A percentile compares a stretch with the other conserved stretches of the same genome.
Conservation (phyloP, 1,284 basidiomycete species). For the Ceratobasidium sp. region DNA sequence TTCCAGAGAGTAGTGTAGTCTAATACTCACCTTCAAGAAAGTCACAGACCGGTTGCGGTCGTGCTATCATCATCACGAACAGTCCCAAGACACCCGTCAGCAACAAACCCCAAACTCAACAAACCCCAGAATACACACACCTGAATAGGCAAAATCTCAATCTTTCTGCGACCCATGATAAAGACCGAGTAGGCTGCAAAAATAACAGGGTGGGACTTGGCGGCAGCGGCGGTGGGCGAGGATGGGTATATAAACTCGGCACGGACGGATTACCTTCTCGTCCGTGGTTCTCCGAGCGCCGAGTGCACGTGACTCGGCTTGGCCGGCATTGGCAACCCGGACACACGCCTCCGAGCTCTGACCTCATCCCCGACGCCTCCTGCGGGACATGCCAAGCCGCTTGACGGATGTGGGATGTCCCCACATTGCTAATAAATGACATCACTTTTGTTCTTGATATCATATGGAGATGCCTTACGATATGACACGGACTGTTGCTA, state of each 20-base stretch:
- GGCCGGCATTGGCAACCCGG: slow-evolving; percentile 5
- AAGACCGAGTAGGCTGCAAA: not conserved
- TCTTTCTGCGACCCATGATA: slow-evolving; percentile 88
- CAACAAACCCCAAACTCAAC: slow-evolving; percentile 38
- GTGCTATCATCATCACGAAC: slow-evolving; percentile 67
- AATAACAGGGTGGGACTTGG: slow-evolving; percentile 37
- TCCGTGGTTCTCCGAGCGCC: slow-evolving; percentile 36
- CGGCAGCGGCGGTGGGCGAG: slow-evolving; percentile 1
- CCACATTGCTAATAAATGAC: no score
- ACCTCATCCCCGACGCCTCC: not conserved
- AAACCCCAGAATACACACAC: slow-evolving; percentile 62
- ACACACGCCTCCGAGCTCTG: not conserved
- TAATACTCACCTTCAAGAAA: slow-evolving; percentile 80
- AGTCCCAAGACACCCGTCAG: slow-evolving; percentile 55
- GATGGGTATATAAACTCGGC: slow-evolving; percentile 30
- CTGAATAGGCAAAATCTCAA: slow-evolving; percentile 89
- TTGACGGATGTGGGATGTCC: slow-evolving; percentile 9
- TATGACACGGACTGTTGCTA: no score
- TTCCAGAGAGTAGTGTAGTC: slow-evolving; percentile 32
- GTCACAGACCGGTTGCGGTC: slow-evolving; percentile 93
- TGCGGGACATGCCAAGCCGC: slow-evolving; percentile 3
- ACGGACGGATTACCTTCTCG: not conserved
- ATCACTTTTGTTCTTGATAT: no score
- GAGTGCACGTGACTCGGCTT: slow-evolving; percentile 16
- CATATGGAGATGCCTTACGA: no score